These are phyloP conservation scores for Eucalyptus sideroxylon DNA, from an alignment of 345 rosid genomes.

Conservation along the genomic window DNA sequence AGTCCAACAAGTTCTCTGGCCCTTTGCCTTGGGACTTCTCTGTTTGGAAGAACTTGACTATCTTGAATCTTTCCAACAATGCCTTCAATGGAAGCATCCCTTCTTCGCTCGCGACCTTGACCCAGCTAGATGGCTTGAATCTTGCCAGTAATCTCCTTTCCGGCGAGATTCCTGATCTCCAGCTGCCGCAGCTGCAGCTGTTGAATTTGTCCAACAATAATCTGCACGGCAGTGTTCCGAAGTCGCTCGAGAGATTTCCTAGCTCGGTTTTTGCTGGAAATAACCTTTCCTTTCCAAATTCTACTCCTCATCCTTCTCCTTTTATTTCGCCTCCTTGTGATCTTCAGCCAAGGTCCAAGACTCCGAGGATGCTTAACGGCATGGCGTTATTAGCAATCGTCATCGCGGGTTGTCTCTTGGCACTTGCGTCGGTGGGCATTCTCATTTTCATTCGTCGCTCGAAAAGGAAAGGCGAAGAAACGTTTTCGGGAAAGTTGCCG, in stretches of 20 bases:
- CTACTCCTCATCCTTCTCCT: conserved; percentile 12
- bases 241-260: conserved; percentile 49
- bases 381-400: conserved; percentile 42
- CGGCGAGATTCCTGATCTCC: conserved; percentile 66
- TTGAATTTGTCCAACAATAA: conserved; percentile 55
- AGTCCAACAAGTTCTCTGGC: conserved; percentile 62
- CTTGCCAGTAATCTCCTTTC: conserved; percentile 75
- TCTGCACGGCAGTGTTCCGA: conserved; percentile 50
- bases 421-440: conserved; percentile 25
- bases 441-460: conserved; percentile 41
- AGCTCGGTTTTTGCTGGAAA: conserved; percentile 57
- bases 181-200: conserved; percentile 39
- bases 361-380: conserved; percentile 20
- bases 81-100: conserved; percentile 66
- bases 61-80: conserved; percentile 72
- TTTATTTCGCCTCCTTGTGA: conserved; percentile 7
- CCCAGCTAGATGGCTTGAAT: conserved; percentile 49
- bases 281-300: conserved; percentile 16
- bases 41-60: conserved; percentile 44
- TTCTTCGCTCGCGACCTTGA: conserved; percentile 37
- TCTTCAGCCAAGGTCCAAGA: conserved; percentile 10
- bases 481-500: conserved; percentile 34
- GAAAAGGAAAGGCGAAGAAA: conserved; percentile 28
- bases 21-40: conserved; percentile 44
- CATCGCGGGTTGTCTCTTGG: conserved; percentile 30